Base-by-base conservation (phyloP, 2,329 filamentous ascomycete genomes). In the Dissoconium aciculare region DNA sequence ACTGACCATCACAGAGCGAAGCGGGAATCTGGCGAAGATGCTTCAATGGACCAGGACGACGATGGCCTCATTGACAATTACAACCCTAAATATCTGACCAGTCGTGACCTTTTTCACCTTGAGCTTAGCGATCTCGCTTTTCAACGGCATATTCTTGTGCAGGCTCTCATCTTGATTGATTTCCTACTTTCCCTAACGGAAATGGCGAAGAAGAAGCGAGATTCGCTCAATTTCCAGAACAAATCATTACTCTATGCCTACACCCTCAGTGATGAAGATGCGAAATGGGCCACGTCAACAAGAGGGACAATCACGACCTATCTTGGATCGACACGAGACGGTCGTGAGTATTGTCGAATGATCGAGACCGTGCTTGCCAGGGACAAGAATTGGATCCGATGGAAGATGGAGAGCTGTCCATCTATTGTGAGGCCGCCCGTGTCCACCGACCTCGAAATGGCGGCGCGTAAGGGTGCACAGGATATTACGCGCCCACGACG, bases 1-100 rank as follows among this genome's bases (percentile, higher is more conserved):
- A 41, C 46, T 17, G 60, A 63, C 27, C 74, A 72, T 39, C 69
- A 68, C 40, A 71, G 70, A 4, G 58, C 53, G 16, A 92, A 85
- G 56, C 71, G 82, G 34, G 91, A 85, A 53, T 64, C 42, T 4
- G 39, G 32, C 12, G 33, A 35, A 11, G 28, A 41, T 21, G 32
- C 32, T 11, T 15, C 15, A 6, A 15, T 23, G 1, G 29, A 21
- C n/a, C 31, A 28, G 17, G 33, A 38, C 15, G 40, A 69, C 26
- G 64, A 71, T 30, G 69, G 71, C 5, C 64, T 70, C 29, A 68
- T 71, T 32, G 74, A 73, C 49, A 75, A 71, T 14, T 95, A 93
- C 59, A 98, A 98, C 47, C 87, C 91, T 1, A 98, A 95, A 52
- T 99, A 98, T 52, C 68, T 99, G 11, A 99, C 89, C n/a, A 95